Percentiles rank a stretch among this genome's conserved stretches.
Conservation (phyloP, 2,329 filamentous ascomycete genomes). For the Cercospora sp. region DNA sequence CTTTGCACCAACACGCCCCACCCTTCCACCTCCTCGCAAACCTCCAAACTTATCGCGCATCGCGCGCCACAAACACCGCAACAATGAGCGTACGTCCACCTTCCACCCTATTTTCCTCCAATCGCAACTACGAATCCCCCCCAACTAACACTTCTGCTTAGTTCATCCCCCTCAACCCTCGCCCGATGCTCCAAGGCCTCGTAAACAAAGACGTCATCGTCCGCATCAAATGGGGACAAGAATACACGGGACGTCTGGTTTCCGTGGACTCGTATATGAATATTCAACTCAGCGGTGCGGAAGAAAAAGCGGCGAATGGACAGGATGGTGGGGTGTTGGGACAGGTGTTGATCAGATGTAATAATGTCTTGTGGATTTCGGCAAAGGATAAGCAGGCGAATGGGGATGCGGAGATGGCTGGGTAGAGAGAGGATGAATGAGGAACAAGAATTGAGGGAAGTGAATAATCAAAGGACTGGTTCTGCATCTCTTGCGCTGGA, state of each 20-base stretch:
- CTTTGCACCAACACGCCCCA: not conserved
- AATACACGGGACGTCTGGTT: constrained; percentile 92
- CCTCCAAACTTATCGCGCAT: not conserved
- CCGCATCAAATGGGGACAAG: constrained; percentile 96
- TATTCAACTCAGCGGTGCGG: constrained; percentile 84
- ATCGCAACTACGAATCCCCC: not conserved
- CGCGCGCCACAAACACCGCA: constrained; percentile 16
- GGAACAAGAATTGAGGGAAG: too few relatives aligned
- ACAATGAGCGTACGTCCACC: constrained; percentile 29
- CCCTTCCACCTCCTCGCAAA: not conserved
- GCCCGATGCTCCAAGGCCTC: constrained; percentile 92
- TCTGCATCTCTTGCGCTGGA: too few relatives aligned
- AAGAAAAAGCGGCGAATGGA: constrained; percentile 81
- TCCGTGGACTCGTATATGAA: constrained; percentile 99
- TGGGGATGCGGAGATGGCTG: constrained; percentile 39
- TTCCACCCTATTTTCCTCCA: not conserved
- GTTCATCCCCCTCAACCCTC: constrained; percentile 93
- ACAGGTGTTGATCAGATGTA: constrained; percentile 90
- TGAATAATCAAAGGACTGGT: not conserved
- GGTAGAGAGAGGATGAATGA: not conserved
- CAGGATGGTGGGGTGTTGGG: constrained; percentile 83
- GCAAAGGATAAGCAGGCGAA: constrained; percentile 39
- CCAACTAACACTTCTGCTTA: constrained; percentile 12
- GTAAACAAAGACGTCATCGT: constrained; percentile 90
- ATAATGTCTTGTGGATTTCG: constrained; percentile 94